A percentile compares a stretch with the other conserved stretches of the same genome.
Conservation (phyloP, 2,329 filamentous ascomycete genomes). For the Trichoderma sp. region DNA sequence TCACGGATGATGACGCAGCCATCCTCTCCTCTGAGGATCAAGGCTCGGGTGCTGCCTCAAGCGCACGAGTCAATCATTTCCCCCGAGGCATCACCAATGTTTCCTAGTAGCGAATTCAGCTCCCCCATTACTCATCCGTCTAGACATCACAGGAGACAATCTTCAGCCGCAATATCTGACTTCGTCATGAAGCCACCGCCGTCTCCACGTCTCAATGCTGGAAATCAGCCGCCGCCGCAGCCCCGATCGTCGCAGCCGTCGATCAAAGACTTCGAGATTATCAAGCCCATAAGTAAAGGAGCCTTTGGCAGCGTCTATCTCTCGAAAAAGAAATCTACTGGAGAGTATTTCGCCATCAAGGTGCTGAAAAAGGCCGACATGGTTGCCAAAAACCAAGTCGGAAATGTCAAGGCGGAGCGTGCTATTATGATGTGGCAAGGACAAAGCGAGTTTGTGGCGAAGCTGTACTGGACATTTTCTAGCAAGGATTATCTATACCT, state of each 20-base stretch:
- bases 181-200: conserved; percentile 65
- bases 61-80: conserved; percentile 69
- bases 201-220: conserved; percentile 75
- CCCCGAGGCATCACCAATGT: conserved; percentile 84
- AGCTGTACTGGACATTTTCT: conserved; percentile 99
- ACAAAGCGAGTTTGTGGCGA: conserved; percentile 97
- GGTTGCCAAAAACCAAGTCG: conserved; percentile 99
- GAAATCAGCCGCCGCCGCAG: conserved; percentile 71
- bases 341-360: conserved; percentile 98
- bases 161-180: conserved; percentile 80
- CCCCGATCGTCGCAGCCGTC: conserved; percentile 88
- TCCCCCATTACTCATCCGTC: conserved; percentile 64
- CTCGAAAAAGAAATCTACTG: conserved; percentile 97
- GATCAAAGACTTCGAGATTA: conserved; percentile 99
- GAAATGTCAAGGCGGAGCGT: conserved; percentile 96
- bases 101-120: conserved; percentile 77
- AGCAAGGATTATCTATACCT: conserved; percentile 98
- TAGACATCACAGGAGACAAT: conserved; percentile 81
- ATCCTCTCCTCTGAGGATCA: conserved; percentile 85
- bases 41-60: conserved; percentile 65
- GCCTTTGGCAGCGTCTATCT: conserved; percentile 97
- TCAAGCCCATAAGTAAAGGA: conserved; percentile 98
- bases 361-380: conserved; percentile 99
- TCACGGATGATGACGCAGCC: conserved; percentile 69
- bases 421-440: conserved; percentile 99